These are phyloP conservation scores for Ophiostoma montium DNA, from an alignment of 2,329 filamentous ascomycete species.

Conservation along the genomic window DNA sequence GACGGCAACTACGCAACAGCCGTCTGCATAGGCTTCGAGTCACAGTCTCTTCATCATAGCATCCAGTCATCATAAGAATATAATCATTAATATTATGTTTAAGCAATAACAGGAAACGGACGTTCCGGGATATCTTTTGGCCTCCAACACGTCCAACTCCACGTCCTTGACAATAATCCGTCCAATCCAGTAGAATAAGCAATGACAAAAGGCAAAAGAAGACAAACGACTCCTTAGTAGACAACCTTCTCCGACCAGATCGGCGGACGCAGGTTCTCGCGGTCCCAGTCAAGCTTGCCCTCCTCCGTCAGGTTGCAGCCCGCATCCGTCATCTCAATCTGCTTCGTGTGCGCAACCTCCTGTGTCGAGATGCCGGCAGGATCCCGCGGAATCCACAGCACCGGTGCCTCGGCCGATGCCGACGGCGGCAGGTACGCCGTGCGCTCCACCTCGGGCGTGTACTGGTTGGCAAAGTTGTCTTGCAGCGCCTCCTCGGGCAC, in stretches of 20 bases:
- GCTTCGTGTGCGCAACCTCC: constrained; percentile 60
- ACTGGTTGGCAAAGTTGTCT: constrained; percentile 35
- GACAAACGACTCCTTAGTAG: constrained; percentile 15
- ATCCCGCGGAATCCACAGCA: constrained; percentile 79
- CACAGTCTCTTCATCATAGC: not conserved
- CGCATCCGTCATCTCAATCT: constrained; percentile 70
- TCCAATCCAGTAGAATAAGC: not conserved
- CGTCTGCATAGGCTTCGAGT: constrained; percentile 39
- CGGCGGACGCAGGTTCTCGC: constrained; percentile 20
- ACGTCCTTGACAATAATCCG: not conserved
- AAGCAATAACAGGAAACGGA: constrained; percentile 8
- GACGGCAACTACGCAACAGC: constrained; percentile 72
- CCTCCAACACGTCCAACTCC: constrained; percentile 6
- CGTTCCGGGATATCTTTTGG: constrained; percentile 11
- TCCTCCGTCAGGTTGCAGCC: constrained; percentile 58
- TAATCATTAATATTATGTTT: constrained; percentile 1
- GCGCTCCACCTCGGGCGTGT: constrained; percentile 45
- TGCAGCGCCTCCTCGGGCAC: constrained; percentile 42
- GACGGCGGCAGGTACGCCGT: constrained; percentile 65
- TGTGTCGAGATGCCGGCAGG: constrained; percentile 59
- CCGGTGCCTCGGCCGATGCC: constrained; percentile 44
- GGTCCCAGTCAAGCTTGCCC: constrained; percentile 30
- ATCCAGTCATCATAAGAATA: not conserved
- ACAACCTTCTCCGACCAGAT: constrained; percentile 24
- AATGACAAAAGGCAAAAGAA: not conserved